These are phyloP conservation scores for Mentha longifolia DNA, from an alignment of 257 asterid genomes.

Conservation along the genomic window DNA sequence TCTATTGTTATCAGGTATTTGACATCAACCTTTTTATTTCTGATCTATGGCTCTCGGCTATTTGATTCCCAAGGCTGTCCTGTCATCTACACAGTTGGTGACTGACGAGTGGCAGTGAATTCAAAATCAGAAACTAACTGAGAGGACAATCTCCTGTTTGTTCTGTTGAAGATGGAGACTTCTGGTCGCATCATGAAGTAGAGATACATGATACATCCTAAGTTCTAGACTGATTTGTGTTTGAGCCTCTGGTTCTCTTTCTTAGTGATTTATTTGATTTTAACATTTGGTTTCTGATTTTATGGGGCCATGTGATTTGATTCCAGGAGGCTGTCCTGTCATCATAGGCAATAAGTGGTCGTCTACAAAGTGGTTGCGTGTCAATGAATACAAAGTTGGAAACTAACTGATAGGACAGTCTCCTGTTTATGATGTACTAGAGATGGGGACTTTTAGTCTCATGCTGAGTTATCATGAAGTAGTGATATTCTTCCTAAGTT, in stretches of 20 bases:
- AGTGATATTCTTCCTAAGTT: constrained; percentile 19
- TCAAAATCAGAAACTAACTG: constrained; percentile 30
- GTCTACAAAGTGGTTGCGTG: constrained; percentile 68
- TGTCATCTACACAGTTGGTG: constrained; percentile 53
- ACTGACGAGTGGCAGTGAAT: constrained; percentile 47
- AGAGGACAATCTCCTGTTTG: not conserved
- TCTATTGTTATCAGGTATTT: not conserved
- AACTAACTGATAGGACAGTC: constrained; percentile 17
- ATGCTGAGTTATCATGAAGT: constrained; percentile 15
- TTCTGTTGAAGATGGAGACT: not conserved
- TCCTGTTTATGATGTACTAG: constrained; percentile 2
- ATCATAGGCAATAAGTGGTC: constrained; percentile 65
- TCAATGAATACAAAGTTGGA: constrained; percentile 47
- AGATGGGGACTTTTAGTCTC: not conserved
- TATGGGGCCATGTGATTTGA: constrained; percentile 22
- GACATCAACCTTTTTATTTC: constrained; percentile 5
- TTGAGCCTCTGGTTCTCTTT: constrained; percentile 2
- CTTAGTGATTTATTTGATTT: not conserved
- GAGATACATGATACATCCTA: not conserved
- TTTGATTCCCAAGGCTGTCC: constrained; percentile 56
- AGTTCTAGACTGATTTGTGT: not conserved
- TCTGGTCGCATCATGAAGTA: not conserved
- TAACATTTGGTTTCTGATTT: constrained; percentile 8
- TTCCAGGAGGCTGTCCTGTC: constrained; percentile 70
- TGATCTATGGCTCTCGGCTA: not conserved